These are phyloP conservation scores for Pinus tabuliformis DNA, from an alignment of 75 land plant species.

Conservation along the genomic window DNA sequence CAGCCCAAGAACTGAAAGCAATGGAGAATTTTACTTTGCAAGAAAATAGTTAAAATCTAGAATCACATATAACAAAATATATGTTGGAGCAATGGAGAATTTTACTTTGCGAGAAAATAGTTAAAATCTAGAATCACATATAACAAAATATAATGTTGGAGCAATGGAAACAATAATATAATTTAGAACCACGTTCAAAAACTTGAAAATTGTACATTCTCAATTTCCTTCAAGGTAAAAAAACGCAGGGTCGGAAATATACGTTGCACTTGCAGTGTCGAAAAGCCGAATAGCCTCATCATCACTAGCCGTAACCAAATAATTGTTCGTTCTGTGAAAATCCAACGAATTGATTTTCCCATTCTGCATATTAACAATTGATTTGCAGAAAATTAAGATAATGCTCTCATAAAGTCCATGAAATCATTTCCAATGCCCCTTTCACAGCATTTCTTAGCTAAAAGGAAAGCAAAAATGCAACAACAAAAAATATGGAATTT, in stretches of 20 bases:
- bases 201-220: neutral
- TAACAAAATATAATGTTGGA: neutral
- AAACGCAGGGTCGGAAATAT: conserved; percentile 6
- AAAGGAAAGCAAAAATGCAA: neutral
- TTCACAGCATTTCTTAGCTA: neutral
- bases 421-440: neutral
- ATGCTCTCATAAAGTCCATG: neutral
- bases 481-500: conserved; percentile 2
- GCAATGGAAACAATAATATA: neutral
- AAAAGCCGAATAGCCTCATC: conserved; percentile 92
- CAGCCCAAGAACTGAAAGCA: neutral
- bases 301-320: conserved; percentile 85
- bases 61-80: neutral
- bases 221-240: neutral
- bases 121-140: neutral
- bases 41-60: neutral
- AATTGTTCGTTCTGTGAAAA: conserved; percentile 69
- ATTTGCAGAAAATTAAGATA: neutral
- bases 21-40: neutral
- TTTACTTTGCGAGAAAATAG: neutral
- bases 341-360: conserved; percentile 88
- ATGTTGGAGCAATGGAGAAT: neutral
- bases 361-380: conserved; percentile 38
- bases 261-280: conserved; percentile 77
- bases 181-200: neutral